phyloP scores from a whole-genome alignment of 768 basidiomycete species.

The Hericium coralloides region DNA sequence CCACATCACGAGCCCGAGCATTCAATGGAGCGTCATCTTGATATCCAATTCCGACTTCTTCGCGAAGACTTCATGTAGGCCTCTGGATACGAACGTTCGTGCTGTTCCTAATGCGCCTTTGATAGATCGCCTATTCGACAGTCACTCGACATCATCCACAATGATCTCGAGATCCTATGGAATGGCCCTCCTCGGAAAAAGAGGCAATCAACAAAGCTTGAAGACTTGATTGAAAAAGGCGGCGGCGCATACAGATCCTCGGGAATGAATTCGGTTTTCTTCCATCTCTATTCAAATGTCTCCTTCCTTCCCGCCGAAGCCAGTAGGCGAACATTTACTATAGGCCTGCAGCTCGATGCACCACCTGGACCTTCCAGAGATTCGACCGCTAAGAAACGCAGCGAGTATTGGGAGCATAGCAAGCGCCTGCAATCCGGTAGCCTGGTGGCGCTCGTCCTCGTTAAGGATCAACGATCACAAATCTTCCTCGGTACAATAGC shows the following conservation, averaged over 20 bases:
- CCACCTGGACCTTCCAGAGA: slow-evolving; percentile 51
- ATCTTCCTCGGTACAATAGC: slow-evolving; percentile 48
- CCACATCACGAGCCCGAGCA: slow-evolving; percentile 51
- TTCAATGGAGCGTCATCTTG: slow-evolving; percentile 59
- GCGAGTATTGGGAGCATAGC: slow-evolving; percentile 53
- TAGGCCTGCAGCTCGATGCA: slow-evolving; percentile 36
- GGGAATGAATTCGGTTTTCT: slow-evolving; percentile 41
- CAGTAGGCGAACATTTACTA: slow-evolving; percentile 43
- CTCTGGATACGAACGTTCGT: not conserved
- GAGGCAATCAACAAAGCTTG: slow-evolving; percentile 28
- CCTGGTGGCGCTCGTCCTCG: slow-evolving; percentile 47
- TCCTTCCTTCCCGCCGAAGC: slow-evolving; percentile 37
- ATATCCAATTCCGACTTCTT: slow-evolving; percentile 67
- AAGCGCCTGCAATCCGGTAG: slow-evolving; percentile 54
- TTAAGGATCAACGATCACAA: slow-evolving; percentile 17
- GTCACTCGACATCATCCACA: slow-evolving; percentile 11
- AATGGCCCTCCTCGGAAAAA: not conserved
- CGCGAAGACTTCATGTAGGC: slow-evolving; percentile 63
- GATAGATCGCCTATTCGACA: slow-evolving; percentile 14
- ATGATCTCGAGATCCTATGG: slow-evolving; percentile 12
- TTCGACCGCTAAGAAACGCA: slow-evolving; percentile 28
- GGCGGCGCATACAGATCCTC: slow-evolving; percentile 52
- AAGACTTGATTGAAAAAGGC: slow-evolving; percentile 35
- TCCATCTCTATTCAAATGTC: slow-evolving; percentile 54
- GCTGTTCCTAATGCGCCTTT: not conserved